A percentile compares a stretch with the other conserved stretches of the same genome.
Conservation (phyloP, 140 eudicot genomes). For the Cichorium intybus region DNA sequence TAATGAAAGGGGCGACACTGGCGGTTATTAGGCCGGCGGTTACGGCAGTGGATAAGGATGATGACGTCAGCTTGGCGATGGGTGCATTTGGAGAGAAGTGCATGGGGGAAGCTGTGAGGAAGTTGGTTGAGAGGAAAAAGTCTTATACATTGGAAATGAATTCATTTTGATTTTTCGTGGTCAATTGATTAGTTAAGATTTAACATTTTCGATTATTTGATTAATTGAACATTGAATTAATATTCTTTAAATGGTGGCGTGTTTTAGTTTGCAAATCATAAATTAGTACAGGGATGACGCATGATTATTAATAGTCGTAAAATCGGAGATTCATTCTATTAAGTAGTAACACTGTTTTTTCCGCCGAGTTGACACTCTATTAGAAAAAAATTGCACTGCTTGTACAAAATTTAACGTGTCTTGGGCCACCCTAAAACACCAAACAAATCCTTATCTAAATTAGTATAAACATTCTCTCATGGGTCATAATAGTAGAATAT, state of each 20-base stretch:
- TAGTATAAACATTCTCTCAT: too few relatives aligned
- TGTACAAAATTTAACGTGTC: too few relatives aligned
- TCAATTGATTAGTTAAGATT: neutral
- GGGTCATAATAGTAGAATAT: too few relatives aligned
- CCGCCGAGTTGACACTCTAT: too few relatives aligned
- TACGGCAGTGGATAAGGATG: conserved; percentile 12
- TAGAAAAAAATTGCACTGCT: too few relatives aligned
- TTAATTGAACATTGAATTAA: neutral
- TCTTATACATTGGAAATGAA: conserved; percentile 50
- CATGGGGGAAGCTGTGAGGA: conserved; percentile 43
- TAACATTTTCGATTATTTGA: neutral
- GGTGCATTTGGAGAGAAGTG: conserved; percentile 33
- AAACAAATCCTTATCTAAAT: too few relatives aligned
- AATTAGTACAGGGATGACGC: too few relatives aligned
- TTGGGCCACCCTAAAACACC: too few relatives aligned
- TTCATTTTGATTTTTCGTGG: conserved; percentile 33
- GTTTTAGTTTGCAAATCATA: neutral
- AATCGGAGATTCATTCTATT: too few relatives aligned
- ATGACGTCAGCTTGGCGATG: conserved; percentile 22
- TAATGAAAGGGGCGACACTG: conserved; percentile 54
- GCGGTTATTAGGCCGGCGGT: conserved; percentile 40
- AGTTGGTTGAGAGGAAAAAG: conserved; percentile 38
- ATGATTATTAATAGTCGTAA: too few relatives aligned
- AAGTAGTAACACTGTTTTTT: too few relatives aligned
- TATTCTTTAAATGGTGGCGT: neutral